Evolutionary conservation across 495 filamentous ascomycete genomes (phyloP), one percentile per base, ranked within the genome.

Genomic region (Neurospora sp.): DNA sequence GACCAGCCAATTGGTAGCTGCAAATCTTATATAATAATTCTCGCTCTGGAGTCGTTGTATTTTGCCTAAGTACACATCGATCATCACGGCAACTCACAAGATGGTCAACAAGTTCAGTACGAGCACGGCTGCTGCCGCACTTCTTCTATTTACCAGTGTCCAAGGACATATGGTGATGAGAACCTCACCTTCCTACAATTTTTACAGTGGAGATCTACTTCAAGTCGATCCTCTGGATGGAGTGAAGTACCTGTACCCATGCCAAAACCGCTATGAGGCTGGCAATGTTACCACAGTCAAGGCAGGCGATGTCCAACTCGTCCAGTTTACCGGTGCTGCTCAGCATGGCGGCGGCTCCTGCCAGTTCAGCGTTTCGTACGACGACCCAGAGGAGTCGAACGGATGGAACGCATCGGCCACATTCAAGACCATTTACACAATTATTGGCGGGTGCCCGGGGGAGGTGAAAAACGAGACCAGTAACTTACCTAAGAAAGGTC

Each of bases 291-390:
- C 17, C 6, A 42, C 73, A 0, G 80, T 87, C 78, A 73, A 81
- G 5, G 80, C 87, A 17, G 89, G 89, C 3, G 80, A 78, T 17
- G 73, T 79, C 0, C 85, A 88, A 39, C 71, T 75, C 0, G 83
- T 90, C 7, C 75, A 79, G 19, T 88, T 90, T 78, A 81, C 79
- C 0, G 87, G 87, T 3, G 78, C 78, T 34, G 92, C 91, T 1
- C 87, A 87, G 40, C 93, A 96, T 76, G 89, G 87, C 69, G 92
- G 93, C 42, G 93, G 93, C 3, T 94, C 92, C 4, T 94, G 92
- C 80, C 93, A 94, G 79, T 86, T 96, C 76, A 85, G 87, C 59
- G 83, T 94, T 77, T 91, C 91, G 13, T 92, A 92, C 76, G 91
- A 94, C 74, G 77, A 79, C 39, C 78, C 83, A 3, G 83, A 85